Percentiles rank a stretch among this genome's conserved stretches.
phyloP scores from a whole-genome alignment of 2,329 filamentous ascomycete genomes.

The Chaetomium globosum region DNA sequence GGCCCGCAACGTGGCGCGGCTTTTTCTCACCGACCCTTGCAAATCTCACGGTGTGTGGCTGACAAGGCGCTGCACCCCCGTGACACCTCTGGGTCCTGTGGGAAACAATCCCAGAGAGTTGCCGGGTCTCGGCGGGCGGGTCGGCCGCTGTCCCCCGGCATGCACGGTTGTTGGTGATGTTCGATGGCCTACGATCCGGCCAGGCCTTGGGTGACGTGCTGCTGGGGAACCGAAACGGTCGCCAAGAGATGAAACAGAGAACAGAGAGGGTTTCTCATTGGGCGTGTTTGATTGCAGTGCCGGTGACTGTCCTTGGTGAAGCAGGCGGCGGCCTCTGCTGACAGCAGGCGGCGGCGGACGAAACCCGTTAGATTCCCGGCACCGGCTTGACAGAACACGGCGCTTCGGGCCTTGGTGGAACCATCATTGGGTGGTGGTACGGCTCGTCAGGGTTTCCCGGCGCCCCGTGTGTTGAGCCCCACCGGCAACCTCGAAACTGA shows the following conservation, averaged over 20 bases:
- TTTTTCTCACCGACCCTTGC: slow-evolving; percentile 9
- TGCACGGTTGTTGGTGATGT: slow-evolving; percentile 16
- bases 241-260: slow-evolving; percentile 20
- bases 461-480: slow-evolving; percentile 21
- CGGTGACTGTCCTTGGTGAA: slow-evolving; percentile 9
- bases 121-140: slow-evolving; percentile 11
- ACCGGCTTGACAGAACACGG: slow-evolving; percentile 18
- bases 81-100: not conserved
- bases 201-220: slow-evolving; percentile 15
- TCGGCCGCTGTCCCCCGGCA: not conserved
- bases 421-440: slow-evolving; percentile 34
- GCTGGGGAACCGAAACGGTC: slow-evolving; percentile 9
- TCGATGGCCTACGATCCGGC: slow-evolving; percentile 28
- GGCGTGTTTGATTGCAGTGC: slow-evolving; percentile 11
- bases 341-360: slow-evolving; percentile 23
- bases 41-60: slow-evolving; percentile 19
- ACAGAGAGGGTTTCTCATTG: slow-evolving; percentile 18
- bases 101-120: not conserved
- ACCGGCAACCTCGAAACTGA: slow-evolving; percentile 6
- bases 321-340: slow-evolving; percentile 36
- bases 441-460: slow-evolving; percentile 15
- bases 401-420: slow-evolving; percentile 16
- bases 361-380: slow-evolving; percentile 15
- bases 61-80: slow-evolving; percentile 6
- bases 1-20: slow-evolving; percentile 21